These are phyloP conservation scores for Pseudogymnoascus sp. DNA, from an alignment of 2,329 filamentous ascomycete genomes.

Conservation along the genomic window DNA sequence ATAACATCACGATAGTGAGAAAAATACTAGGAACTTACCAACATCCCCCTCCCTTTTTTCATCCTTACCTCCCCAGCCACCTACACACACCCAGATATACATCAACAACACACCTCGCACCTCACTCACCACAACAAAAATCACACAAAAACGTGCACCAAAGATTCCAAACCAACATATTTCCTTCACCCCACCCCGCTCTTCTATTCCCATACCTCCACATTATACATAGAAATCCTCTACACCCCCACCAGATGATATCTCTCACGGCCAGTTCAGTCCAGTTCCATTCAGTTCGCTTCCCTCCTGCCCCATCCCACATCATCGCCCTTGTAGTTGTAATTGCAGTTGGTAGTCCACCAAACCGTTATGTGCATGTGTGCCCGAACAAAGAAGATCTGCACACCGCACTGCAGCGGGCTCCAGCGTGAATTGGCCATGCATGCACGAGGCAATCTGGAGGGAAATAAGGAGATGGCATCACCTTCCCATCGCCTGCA, in stretches of 20 bases:
- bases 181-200: not conserved
- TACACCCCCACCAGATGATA: not conserved
- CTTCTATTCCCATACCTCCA: not conserved
- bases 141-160: not conserved
- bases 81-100: too few relatives aligned
- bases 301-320: too few relatives aligned
- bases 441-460: not conserved
- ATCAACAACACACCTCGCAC: too few relatives aligned
- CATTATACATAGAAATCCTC: not conserved
- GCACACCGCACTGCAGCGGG: not conserved
- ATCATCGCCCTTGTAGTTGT: too few relatives aligned
- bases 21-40: not conserved
- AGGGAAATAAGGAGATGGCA: not conserved
- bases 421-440: not conserved
- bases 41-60: not conserved
- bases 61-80: not conserved
- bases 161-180: not conserved
- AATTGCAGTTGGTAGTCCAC: too few relatives aligned
- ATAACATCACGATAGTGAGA: not conserved
- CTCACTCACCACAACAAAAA: too few relatives aligned
- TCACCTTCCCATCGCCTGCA: not conserved
- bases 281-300: not conserved
- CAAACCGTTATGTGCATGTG: too few relatives aligned
- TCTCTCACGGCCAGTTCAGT: not conserved
- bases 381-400: not conserved